Percentiles rank a stretch among this genome's conserved stretches.
These are phyloP conservation scores for Austroboletus niveus DNA, from an alignment of 1,284 basidiomycete genomes.

Conservation along the genomic window DNA sequence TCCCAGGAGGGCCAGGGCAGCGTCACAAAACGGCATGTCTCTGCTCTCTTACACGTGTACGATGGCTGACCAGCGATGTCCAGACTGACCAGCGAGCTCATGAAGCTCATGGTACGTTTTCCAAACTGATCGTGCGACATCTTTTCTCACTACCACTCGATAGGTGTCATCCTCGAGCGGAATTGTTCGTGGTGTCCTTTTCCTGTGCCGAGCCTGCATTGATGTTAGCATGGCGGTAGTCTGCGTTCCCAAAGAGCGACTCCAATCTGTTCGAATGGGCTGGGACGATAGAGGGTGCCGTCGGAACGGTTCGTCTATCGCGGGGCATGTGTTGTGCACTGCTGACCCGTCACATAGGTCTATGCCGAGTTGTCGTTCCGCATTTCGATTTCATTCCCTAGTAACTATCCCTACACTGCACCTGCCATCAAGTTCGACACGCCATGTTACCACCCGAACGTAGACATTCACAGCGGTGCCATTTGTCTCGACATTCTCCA, in stretches of 20 bases:
- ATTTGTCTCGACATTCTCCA: constrained; percentile 86
- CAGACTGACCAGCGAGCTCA: constrained; percentile 76
- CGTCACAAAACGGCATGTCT: constrained; percentile 72
- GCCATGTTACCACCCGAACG: constrained; percentile 84
- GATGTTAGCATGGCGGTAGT: constrained; percentile 43
- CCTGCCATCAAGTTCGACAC: constrained; percentile 80
- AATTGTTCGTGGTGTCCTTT: constrained; percentile 51
- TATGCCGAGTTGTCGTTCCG: constrained; percentile 77
- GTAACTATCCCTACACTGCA: constrained; percentile 81
- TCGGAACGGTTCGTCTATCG: constrained; percentile 51
- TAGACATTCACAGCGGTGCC: constrained; percentile 73
- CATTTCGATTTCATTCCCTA: constrained; percentile 77
- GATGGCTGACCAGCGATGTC: constrained; percentile 9
- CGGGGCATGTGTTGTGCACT: background rate
- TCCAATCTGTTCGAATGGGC: constrained; percentile 82
- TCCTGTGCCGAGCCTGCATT: background rate
- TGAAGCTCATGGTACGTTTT: constrained; percentile 77
- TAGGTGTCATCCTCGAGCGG: constrained; percentile 85
- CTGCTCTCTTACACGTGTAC: constrained; percentile 3
- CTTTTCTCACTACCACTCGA: constrained; percentile 8
- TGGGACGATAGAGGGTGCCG: constrained; percentile 78
- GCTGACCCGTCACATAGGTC: constrained; percentile 43
- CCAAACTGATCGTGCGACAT: background rate
- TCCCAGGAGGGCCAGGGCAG: constrained; percentile 62
- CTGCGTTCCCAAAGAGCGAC: constrained; percentile 81